Percentiles rank a stretch among this genome's conserved stretches.
These are phyloP conservation scores for Pyrenophora seminiperda DNA, from an alignment of 2,329 filamentous ascomycete genomes.

Conservation along the genomic window DNA sequence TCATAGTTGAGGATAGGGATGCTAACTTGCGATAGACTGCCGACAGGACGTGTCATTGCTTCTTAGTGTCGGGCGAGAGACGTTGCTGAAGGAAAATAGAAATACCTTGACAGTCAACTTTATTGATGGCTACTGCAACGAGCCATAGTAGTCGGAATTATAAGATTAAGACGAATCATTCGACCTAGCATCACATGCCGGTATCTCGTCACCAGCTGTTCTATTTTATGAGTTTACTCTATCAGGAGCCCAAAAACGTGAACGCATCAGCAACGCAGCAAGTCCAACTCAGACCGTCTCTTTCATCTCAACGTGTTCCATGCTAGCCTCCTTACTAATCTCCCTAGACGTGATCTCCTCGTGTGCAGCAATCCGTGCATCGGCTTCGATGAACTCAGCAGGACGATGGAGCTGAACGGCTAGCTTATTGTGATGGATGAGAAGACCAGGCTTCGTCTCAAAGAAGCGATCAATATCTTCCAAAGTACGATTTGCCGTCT, in stretches of 20 bases:
- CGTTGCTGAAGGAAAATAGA: conserved; percentile 32
- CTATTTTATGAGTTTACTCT: no score
- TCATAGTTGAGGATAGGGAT: no score
- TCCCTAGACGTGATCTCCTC: conserved; percentile 12
- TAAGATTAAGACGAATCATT: no score
- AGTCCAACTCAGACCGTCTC: conserved; percentile 24
- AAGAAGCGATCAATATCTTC: conserved; percentile 57
- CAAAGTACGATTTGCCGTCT: conserved; percentile 54
- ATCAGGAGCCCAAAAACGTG: neutral
- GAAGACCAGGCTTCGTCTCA: conserved; percentile 42
- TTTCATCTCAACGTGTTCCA: conserved; percentile 31
- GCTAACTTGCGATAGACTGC: conserved; percentile 25
- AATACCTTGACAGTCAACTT: conserved; percentile 40
- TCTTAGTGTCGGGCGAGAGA: conserved; percentile 31
- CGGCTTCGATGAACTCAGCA: conserved; percentile 55
- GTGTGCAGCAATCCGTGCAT: conserved; percentile 45
- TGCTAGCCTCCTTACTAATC: conserved; percentile 23
- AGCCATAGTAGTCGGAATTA: conserved; percentile 21
- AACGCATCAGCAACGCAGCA: rapidly evolving
- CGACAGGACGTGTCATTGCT: conserved; percentile 36
- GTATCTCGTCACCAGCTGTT: no score
- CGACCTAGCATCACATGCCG: no score
- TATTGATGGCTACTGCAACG: conserved; percentile 38
- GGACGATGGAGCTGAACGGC: conserved; percentile 55
- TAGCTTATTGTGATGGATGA: conserved; percentile 57